phyloP scores from a whole-genome alignment of 495 filamentous ascomycete species.

The Aspergillus panamensis region DNA sequence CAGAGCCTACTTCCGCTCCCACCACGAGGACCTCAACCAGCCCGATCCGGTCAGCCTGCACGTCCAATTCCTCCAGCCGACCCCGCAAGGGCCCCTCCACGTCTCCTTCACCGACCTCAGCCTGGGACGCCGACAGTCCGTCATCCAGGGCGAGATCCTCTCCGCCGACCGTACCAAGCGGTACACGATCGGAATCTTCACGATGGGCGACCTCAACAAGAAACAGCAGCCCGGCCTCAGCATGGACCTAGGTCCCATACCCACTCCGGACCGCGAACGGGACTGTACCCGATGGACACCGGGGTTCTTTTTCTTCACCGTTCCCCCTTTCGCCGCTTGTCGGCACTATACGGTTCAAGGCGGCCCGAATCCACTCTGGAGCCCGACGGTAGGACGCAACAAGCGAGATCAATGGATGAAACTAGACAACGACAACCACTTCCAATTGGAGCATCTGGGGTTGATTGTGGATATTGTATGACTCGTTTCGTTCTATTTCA shows the following conservation, averaged over 20 bases:
- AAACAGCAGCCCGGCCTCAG: neutral
- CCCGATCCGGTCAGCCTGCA: neutral
- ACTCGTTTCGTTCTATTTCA: neutral
- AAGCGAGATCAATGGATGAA: neutral
- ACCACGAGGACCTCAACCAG: neutral
- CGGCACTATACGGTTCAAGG: neutral
- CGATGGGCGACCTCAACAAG: neutral
- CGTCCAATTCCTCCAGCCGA: neutral
- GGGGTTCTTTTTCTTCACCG: neutral
- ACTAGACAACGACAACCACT: neutral
- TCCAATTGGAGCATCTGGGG: neutral
- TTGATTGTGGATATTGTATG: neutral
- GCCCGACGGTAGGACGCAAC: neutral
- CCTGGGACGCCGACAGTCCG: neutral
- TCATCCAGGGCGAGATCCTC: neutral
- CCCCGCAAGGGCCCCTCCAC: neutral
- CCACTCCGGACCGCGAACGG: neutral
- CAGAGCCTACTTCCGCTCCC: neutral
- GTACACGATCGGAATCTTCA: neutral
- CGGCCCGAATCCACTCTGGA: neutral
- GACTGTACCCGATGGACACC: neutral
- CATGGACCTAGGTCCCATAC: neutral
- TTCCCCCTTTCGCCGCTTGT: neutral
- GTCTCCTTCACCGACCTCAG: neutral
- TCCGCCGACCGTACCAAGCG: neutral